Evolutionary conservation across 768 basidiomycete genomes (phyloP), one percentile per base, ranked within the genome.

Genomic region (Lyophyllum decastes): DNA sequence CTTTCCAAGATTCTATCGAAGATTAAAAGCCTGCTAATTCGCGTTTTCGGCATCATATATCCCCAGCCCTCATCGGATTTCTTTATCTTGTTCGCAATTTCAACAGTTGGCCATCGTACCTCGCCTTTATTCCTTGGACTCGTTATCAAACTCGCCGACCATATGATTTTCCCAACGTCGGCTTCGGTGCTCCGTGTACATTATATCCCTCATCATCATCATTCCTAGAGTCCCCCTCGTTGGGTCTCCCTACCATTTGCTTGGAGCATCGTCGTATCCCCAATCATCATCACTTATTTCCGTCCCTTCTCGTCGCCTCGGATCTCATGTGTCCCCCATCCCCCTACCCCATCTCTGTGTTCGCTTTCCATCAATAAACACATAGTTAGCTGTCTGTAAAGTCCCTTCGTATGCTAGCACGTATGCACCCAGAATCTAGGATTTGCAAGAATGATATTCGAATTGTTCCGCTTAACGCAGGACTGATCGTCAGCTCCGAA

Each of bases 241-340:
- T 27, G 55, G 24, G 19, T 44, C 49, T 59, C 76, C 70, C 62
- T 61, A 65, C 69, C 80, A 80, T 71, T 83, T 78, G 79, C 66
- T 61, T 73, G 74, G 78, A 82, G 79, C 75, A 81, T 74, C 77
- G 83, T 83, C 81, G 80, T 78, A 81, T 57, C 78, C 76, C 77
- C 61, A 12, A 17, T 35, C 45, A 47, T 30, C 17, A 48, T 16
- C 26, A 17, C 46, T 24, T 38, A 1, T 24, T 30, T 21, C 2
- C 40, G 6, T 41, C 14, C 49, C 49, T 16, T 24, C 14, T 49
- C 30, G 49, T 34, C 19, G 10, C 21, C 19, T 33, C 34, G 49
- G 30, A 33, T 49, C 49, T 24, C 33, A 4, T 17, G n/a, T 17
- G 19, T 49, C 49, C 49, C 24, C 25, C 24, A 14, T 14, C 27